Evolutionary conservation across 352 stramenopile species (phyloP), one percentile per base, ranked within the genome.

Genomic region (Phytophthora europaea): DNA sequence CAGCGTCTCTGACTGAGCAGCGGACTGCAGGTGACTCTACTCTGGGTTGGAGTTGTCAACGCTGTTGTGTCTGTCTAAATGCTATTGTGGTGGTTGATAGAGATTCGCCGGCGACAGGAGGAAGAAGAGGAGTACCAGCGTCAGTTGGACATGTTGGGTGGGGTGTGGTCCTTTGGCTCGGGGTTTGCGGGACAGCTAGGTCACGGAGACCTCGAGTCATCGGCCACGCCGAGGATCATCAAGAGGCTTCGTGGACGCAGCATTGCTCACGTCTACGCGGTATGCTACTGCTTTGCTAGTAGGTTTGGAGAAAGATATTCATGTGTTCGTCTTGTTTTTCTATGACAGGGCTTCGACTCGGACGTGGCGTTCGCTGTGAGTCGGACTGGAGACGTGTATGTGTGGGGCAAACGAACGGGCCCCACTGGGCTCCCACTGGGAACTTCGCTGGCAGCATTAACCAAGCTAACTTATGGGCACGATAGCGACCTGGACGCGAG

Each of bases 141-240:
- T 13, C 86, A 94, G 53, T 61, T 93, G 13, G 85, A 96, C 45
- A 94, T 93, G 81, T 75, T 96, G 40, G 89, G 89, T 16, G 89
- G 89, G 16, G 83, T 96, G 7, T 96, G 89, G 89, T 90, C 84
- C 1, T 96, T 94, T 67, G 89, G 89, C 6, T 93, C 87, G 0
- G 89, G 89, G 0, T 90, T 81, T 40, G 65, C 83, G 7, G 89
- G 89, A 0, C 89, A 96, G 51, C 73, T 96, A 15, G 89, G 89
- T 1, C 89, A 96, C 31, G 83, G 85, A 33, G 83, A 94, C 38
- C 59, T 93, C 9, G 79, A 93, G 45, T 92, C 87, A 15, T 88
- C 61, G 15, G 77, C 60, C 1, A 86, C 67, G 2, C 84, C 89
- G 28, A 75, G 66, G 6, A 76, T 95, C n/a, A 92, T 96, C 54